Evolutionary conservation across 495 filamentous ascomycete species (phyloP).

Genomic region (Acidomyces sp.): DNA sequence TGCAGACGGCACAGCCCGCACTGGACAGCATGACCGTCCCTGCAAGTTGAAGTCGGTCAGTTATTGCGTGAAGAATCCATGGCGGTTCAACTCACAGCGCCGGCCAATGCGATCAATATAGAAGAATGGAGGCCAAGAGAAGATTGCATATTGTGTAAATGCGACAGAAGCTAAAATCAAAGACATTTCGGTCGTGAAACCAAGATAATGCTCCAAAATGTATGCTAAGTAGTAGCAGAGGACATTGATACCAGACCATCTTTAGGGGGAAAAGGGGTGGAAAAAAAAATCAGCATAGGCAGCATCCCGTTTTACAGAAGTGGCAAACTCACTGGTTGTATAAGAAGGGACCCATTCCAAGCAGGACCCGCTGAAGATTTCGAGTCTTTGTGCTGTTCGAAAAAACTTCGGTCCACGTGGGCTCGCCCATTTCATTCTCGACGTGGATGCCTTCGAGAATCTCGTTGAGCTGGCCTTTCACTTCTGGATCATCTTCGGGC

Average conservation of each 20-base stretch:
- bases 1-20: slow-evolving; percentile 3
- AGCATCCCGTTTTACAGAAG: too few species aligned
- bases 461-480: slow-evolving; percentile 12
- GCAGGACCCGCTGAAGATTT: slow-evolving; percentile 8
- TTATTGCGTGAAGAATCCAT: too few species aligned
- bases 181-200: slow-evolving; percentile 1
- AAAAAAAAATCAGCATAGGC: neutral
- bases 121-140: slow-evolving; percentile 7
- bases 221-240: slow-evolving; percentile 8
- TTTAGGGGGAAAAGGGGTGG: neutral
- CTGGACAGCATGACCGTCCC: slow-evolving; percentile 4
- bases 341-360: slow-evolving; percentile 10
- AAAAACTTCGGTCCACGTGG: slow-evolving; percentile 11
- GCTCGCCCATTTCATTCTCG: slow-evolving; percentile 5
- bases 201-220: slow-evolving; percentile 6
- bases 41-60: too few species aligned
- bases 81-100: too few species aligned
- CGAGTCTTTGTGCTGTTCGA: slow-evolving; percentile 6
- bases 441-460: slow-evolving; percentile 6
- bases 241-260: slow-evolving; percentile 5
- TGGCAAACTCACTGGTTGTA: slow-evolving; percentile 1
- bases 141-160: slow-evolving; percentile 8
- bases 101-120: slow-evolving; percentile 7
- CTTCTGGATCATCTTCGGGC: neutral
- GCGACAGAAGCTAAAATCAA: slow-evolving; percentile 6